A percentile compares a stretch with the other conserved stretches of the same genome.
Evolutionary conservation across 1,284 basidiomycete species (phyloP).

Genomic region (Golubevia pallescens): DNA sequence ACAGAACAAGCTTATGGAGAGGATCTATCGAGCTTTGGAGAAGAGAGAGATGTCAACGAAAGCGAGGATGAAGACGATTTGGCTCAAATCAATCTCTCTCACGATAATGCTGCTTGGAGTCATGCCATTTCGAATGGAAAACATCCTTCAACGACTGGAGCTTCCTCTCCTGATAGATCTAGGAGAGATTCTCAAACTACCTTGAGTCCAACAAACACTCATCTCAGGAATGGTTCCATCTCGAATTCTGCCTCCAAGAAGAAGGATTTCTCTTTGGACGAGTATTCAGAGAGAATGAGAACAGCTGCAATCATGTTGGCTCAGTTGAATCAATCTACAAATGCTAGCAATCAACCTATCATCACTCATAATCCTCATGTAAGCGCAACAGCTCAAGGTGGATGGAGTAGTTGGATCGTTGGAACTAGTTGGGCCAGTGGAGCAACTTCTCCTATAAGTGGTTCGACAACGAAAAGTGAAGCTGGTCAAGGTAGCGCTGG

Average conservation of each 20-base stretch:
- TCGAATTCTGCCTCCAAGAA: slow-evolving; percentile 6
- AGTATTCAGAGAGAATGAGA: slow-evolving; percentile 97
- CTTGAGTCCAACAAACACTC: too few relatives aligned
- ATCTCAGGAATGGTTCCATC: slow-evolving; percentile 5
- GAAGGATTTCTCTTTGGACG: slow-evolving; percentile 71
- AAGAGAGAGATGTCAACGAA: slow-evolving; percentile 23
- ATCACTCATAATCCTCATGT: slow-evolving; percentile 30
- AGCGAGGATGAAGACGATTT: slow-evolving; percentile 35
- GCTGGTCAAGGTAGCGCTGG: slow-evolving; percentile 40
- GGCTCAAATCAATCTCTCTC: slow-evolving; percentile 41
- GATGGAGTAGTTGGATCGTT: slow-evolving; percentile 53
- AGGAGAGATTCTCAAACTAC: not conserved
- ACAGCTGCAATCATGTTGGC: slow-evolving; percentile 98
- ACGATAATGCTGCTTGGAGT: slow-evolving; percentile 53
- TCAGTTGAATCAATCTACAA: slow-evolving; percentile 75
- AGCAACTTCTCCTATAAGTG: not conserved
- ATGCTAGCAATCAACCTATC: slow-evolving; percentile 40
- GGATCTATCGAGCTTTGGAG: slow-evolving; percentile 50
- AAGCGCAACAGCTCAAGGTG: slow-evolving; percentile 40
- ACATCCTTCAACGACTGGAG: slow-evolving; percentile 8
- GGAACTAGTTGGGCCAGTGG: slow-evolving; percentile 46
- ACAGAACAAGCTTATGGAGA: slow-evolving; percentile 59
- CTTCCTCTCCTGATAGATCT: not conserved
- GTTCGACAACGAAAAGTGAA: slow-evolving; percentile 20
- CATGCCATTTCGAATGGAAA: not conserved